These are phyloP conservation scores for Blastomyces emzantsi DNA, from an alignment of 2,329 filamentous ascomycete species.

Conservation along the genomic window DNA sequence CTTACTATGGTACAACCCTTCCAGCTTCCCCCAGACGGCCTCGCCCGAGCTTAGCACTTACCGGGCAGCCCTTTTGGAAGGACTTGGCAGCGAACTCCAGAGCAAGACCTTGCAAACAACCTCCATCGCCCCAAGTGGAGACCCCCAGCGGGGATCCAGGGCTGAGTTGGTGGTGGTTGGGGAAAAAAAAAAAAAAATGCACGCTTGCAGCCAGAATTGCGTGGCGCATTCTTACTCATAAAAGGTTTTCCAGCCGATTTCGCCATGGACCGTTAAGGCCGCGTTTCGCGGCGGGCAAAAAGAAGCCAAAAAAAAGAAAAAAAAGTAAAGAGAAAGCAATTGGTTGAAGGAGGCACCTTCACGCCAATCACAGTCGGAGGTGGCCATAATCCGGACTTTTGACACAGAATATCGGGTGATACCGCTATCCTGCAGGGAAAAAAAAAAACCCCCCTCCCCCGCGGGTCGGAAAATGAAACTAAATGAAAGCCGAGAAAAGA, in stretches of 20 bases:
- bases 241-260: not conserved
- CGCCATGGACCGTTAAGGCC: not conserved
- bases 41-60: not conserved
- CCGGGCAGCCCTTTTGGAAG: not conserved
- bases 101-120: no score
- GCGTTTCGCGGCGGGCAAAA: not conserved
- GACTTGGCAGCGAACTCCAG: not conserved
- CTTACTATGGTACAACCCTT: not conserved
- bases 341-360: not conserved
- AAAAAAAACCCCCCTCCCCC: no score
- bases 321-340: not conserved
- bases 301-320: not conserved
- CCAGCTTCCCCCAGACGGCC: not conserved
- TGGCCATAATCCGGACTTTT: not conserved
- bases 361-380: not conserved
- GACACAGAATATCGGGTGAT: constrained; percentile 3
- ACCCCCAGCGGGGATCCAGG: not conserved
- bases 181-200: not conserved
- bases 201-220: not conserved
- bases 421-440: not conserved
- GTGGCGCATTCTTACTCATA: not conserved
- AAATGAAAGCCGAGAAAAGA: not conserved
- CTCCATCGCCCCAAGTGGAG: not conserved
- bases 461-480: not conserved
- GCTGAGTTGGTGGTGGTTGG: not conserved